Evolutionary conservation across 495 filamentous ascomycete genomes (phyloP).

Genomic region (Xylaria nigripes): DNA sequence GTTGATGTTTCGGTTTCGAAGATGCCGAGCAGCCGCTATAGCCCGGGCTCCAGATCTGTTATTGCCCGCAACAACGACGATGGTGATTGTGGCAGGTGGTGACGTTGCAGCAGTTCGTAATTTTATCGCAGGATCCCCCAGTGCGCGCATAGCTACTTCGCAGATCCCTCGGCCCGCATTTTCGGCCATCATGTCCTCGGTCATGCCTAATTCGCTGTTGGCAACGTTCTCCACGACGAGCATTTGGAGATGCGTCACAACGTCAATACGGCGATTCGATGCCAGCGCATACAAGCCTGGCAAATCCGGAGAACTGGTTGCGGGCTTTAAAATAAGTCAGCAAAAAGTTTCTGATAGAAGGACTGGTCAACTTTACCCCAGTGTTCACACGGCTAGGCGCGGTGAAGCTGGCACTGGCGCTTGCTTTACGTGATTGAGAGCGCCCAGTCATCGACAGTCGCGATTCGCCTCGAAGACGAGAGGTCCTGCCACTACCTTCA

Average conservation of each 20-base stretch:
- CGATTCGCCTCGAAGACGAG: conserved; percentile 40
- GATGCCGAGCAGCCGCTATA: conserved; percentile 76
- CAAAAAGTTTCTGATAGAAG: neutral
- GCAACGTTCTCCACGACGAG: conserved; percentile 85
- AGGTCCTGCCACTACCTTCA: conserved; percentile 45
- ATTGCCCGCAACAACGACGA: conserved; percentile 81
- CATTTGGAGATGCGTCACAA: conserved; percentile 76
- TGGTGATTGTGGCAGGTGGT: conserved; percentile 43
- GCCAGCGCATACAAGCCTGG: conserved; percentile 43
- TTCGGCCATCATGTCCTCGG: conserved; percentile 83
- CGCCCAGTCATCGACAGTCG: conserved; percentile 35
- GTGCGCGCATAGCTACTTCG: conserved; percentile 61
- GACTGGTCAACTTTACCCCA: conserved; percentile 30
- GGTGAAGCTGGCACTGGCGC: conserved; percentile 31
- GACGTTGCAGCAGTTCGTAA: conserved; percentile 35
- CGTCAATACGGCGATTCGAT: conserved; percentile 65
- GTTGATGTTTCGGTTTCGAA: conserved; percentile 68
- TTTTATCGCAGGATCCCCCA: conserved; percentile 48
- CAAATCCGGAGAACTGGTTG: neutral
- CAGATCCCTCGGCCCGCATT: conserved; percentile 84
- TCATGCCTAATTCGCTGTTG: conserved; percentile 71
- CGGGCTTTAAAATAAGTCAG: neutral
- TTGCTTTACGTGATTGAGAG: conserved; percentile 57
- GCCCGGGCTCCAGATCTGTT: conserved; percentile 78
- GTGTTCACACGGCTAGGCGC: conserved; percentile 39